Evolutionary conservation across 2,329 filamentous ascomycete species (phyloP), one percentile per base, ranked within the genome.

Genomic region (Colletotrichum sp.): DNA sequence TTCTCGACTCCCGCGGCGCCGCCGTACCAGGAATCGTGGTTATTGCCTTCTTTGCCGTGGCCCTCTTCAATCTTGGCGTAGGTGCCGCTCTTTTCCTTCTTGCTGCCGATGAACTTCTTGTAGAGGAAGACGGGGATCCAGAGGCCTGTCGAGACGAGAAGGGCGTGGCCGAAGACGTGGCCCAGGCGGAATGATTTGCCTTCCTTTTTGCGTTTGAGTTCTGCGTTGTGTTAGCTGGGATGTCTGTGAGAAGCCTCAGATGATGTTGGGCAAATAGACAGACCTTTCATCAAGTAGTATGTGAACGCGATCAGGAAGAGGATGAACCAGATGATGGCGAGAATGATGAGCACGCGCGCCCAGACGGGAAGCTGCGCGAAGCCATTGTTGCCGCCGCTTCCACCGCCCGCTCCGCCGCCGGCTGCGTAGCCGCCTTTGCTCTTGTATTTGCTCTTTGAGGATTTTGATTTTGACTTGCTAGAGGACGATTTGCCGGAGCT

Each of bases 61-160:
- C 75, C 77, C 30, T 78, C 71, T n/a, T 75, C 66, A 38, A 78
- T 73, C 66, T 78, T 76, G 36, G 69, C 61, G 69, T 78, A 78
- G 24, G 64, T 63, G 68, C 58, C 52, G 14, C 69, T 30, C 58
- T 66, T 58, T 43, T 62, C 55, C 62, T 62, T 68, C 30, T 26
- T 28, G 24, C 13, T n/a, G 26, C 32, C 48, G 48, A 52, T 3
- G 77, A 80, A 26, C 79, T 83, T 63, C 78, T 84, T 48, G 75
- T 72, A 56, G 76, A 81, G 30, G 18, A 32, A 62, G 79, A 82
- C 61, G 77, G 78, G n/a, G 30, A 79, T 13, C 73, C 73, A 67
- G 76, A 80, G 13, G 74, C 79, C 34, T 65, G 70, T 76, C 2
- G 75, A 76, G 3, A 76, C 55, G 36, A 68, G 58, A n/a, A 77